These are phyloP conservation scores for Borovskyia barvae DNA, from an alignment of 208 protist genomes.

Conservation along the genomic window DNA sequence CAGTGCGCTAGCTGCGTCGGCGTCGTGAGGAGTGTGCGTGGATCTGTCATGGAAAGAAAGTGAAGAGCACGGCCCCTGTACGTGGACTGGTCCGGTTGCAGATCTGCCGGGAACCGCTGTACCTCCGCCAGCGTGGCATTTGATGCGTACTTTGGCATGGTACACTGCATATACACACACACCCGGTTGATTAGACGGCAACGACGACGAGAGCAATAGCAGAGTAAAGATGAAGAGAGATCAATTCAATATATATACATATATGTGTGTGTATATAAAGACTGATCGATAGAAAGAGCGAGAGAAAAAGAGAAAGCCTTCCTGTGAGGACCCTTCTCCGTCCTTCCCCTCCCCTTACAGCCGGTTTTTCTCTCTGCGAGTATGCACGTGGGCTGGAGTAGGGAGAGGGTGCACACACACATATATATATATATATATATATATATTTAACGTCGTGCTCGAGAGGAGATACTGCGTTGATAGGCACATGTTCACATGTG, in stretches of 20 bases:
- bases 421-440: no score
- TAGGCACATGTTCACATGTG: no score
- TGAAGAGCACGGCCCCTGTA: conserved; percentile 37
- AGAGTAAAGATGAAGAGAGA: background rate
- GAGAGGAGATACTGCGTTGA: no score
- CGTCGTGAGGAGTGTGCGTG: conserved; percentile 44
- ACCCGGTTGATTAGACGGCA: background rate
- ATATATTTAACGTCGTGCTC: no score
- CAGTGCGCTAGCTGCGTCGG: conserved; percentile 26
- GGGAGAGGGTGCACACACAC: no score
- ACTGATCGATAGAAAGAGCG: background rate
- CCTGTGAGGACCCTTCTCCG: no score
- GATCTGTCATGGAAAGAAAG: conserved; percentile 55
- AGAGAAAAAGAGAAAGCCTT: no score
- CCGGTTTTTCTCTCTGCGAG: no score
- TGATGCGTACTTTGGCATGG: background rate
- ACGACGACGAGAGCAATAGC: background rate
- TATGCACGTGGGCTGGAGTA: no score
- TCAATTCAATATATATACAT: background rate
- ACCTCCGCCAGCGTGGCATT: conserved; percentile 34
- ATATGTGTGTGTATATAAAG: background rate
- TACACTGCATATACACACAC: conserved; percentile 1
- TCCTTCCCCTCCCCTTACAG: no score
- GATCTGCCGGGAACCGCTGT: conserved; percentile 31
- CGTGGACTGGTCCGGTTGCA: conserved; percentile 35